Conservation (phyloP, 371 early-diverging fungal genomes). For the Circinella minor region DNA sequence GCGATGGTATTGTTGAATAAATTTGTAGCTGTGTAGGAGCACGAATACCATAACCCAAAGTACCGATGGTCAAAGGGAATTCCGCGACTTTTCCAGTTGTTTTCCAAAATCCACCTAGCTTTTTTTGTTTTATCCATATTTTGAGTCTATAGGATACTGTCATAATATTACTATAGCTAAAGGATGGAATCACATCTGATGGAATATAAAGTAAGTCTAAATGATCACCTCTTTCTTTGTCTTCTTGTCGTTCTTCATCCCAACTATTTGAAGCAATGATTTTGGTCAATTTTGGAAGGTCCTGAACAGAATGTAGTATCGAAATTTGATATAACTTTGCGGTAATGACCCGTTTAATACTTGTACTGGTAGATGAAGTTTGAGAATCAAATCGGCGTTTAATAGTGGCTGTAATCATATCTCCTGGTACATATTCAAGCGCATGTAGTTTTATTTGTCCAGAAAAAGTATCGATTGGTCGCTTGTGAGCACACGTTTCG, state of each 20-base stretch:
- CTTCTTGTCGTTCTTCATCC: neutral
- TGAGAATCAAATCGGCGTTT: neutral
- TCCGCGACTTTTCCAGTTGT: constrained; percentile 20
- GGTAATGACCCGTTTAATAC: neutral
- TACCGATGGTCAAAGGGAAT: constrained; percentile 38
- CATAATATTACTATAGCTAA: constrained; percentile 32
- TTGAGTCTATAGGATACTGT: constrained; percentile 27
- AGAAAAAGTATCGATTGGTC: constrained; percentile 21
- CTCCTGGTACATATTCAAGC: constrained; percentile 38
- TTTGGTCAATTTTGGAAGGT: constrained; percentile 2
- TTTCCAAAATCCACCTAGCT: constrained; percentile 21
- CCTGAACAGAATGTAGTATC: neutral
- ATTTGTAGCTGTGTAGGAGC: constrained; percentile 30
- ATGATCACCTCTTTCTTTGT: neutral
- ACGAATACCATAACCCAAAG: constrained; percentile 41
- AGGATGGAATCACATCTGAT: constrained; percentile 31
- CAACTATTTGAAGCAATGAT: constrained; percentile 5
- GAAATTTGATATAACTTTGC: constrained; percentile 12
- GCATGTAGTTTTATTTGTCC: constrained; percentile 22
- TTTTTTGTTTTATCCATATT: constrained; percentile 30
- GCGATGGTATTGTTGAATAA: constrained; percentile 1
- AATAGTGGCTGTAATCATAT: constrained; percentile 20
- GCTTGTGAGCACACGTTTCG: constrained; percentile 38
- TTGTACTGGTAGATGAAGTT: neutral
- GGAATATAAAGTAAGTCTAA: constrained; percentile 6